A percentile compares a stretch with the other conserved stretches of the same genome.
phyloP scores from a whole-genome alignment of 83 land plant genomes.

The Diphasiastrum complanatum region DNA sequence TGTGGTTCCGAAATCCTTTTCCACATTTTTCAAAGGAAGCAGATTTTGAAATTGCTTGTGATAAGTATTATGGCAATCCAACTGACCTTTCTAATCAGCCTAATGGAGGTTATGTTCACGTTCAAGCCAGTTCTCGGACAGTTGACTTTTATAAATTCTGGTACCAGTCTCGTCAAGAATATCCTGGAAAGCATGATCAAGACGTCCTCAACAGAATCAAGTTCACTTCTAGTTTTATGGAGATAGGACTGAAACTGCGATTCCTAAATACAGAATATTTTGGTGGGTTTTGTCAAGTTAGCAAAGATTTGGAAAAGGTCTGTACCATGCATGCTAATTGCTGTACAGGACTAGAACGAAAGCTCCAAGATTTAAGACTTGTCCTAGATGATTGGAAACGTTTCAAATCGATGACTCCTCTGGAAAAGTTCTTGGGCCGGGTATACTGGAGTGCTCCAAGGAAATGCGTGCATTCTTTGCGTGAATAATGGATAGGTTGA shows the following conservation, averaged over 20 bases:
- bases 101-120: constrained; percentile 48
- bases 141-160: constrained; percentile 59
- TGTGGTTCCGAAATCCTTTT: constrained; percentile 63
- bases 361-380: constrained; percentile 44
- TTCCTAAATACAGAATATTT: constrained; percentile 53
- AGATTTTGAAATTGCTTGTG: constrained; percentile 54
- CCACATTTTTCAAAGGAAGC: constrained; percentile 26
- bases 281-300: constrained; percentile 59
- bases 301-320: constrained; percentile 46
- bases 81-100: constrained; percentile 32
- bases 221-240: constrained; percentile 22
- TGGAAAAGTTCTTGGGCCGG: constrained; percentile 6
- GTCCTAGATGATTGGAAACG: constrained; percentile 55
- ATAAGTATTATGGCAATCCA: constrained; percentile 33
- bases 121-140: constrained; percentile 42
- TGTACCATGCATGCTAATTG: constrained; percentile 80
- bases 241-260: constrained; percentile 39
- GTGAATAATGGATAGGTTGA: background rate
- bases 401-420: constrained; percentile 29
- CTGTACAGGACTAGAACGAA: constrained; percentile 46
- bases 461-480: constrained; percentile 30
- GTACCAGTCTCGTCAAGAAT: constrained; percentile 39
- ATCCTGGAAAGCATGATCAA: constrained; percentile 52
- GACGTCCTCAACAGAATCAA: constrained; percentile 58
- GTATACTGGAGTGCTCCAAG: constrained; percentile 42